Percentiles rank a stretch among this genome's conserved stretches.
These are phyloP conservation scores for Grosmannia huntii DNA, from an alignment of 2,329 filamentous ascomycete genomes.

Conservation along the genomic window DNA sequence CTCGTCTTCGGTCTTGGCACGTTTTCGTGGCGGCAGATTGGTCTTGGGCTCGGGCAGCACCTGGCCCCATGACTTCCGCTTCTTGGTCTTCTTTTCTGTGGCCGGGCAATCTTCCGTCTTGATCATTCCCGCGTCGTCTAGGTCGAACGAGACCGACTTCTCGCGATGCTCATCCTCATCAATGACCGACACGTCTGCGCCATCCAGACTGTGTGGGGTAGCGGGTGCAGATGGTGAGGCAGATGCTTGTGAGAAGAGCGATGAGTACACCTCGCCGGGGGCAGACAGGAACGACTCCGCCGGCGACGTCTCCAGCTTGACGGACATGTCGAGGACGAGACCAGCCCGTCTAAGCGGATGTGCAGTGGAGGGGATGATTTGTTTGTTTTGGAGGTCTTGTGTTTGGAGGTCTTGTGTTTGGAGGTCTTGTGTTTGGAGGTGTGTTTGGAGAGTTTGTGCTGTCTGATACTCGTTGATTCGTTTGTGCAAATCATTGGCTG, in stretches of 20 bases:
- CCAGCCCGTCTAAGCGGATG: neutral
- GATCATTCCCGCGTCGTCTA: neutral
- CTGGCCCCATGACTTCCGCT: slow-evolving; percentile 98
- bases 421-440: neutral
- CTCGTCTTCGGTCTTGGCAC: slow-evolving; percentile 96
- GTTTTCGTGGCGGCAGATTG: slow-evolving; percentile 86
- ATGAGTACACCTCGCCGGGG: slow-evolving; percentile 35
- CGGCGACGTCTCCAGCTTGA: slow-evolving; percentile 42
- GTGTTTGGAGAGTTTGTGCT: too few relatives aligned
- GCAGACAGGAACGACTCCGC: slow-evolving; percentile 40
- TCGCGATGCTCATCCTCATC: slow-evolving; percentile 12
- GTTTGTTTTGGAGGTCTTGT: neutral
- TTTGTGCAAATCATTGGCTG: neutral
- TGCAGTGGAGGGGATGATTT: neutral
- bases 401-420: neutral
- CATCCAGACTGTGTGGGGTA: slow-evolving; percentile 1
- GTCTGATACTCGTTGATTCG: neutral
- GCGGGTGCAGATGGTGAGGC: neutral
- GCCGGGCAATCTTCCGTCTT: slow-evolving; percentile 8
- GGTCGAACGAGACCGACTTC: neutral
- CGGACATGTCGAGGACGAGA: slow-evolving; percentile 1
- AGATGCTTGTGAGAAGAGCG: slow-evolving; percentile 28
- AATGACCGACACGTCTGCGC: neutral
- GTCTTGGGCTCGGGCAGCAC: slow-evolving; percentile 95
- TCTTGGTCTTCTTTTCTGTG: slow-evolving; percentile 71